Conservation (phyloP, 306 rosid genomes). For the Senna siamea region DNA sequence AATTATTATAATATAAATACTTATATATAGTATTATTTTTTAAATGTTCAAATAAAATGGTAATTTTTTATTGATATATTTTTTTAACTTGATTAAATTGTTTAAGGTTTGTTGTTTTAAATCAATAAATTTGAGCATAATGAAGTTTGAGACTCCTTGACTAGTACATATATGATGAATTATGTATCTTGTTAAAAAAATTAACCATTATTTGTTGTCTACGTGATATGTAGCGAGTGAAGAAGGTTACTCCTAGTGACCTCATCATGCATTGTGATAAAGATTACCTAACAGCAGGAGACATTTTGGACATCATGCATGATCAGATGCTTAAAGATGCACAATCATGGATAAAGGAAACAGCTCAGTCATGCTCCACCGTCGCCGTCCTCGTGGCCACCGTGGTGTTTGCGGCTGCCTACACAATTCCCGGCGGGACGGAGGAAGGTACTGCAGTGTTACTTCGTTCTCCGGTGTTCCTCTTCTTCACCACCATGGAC, state of each 20-base stretch:
- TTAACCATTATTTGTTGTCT: too few relatives aligned
- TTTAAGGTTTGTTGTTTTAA: too few relatives aligned
- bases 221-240: slow-evolving; percentile 38
- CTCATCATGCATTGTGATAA: slow-evolving; percentile 1
- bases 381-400: slow-evolving; percentile 43
- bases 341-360: slow-evolving; percentile 32
- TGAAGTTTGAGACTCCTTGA: too few relatives aligned
- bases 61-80: too few relatives aligned
- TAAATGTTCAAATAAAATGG: too few relatives aligned
- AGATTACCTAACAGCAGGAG: background rate
- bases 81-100: too few relatives aligned
- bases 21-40: too few relatives aligned
- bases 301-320: slow-evolving; percentile 7
- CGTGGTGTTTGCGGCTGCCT: slow-evolving; percentile 43
- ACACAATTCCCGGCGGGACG: slow-evolving; percentile 36
- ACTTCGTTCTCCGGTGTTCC: slow-evolving; percentile 25
- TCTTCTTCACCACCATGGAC: slow-evolving; percentile 42
- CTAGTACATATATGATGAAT: too few relatives aligned
- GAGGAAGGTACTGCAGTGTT: background rate
- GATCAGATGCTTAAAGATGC: background rate
- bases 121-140: too few relatives aligned
- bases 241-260: background rate
- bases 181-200: too few relatives aligned
- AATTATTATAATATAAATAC: too few relatives aligned
- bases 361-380: slow-evolving; percentile 41